These are phyloP conservation scores for Penicillium sp. DNA, from an alignment of 2,329 filamentous ascomycete species.

Conservation along the genomic window DNA sequence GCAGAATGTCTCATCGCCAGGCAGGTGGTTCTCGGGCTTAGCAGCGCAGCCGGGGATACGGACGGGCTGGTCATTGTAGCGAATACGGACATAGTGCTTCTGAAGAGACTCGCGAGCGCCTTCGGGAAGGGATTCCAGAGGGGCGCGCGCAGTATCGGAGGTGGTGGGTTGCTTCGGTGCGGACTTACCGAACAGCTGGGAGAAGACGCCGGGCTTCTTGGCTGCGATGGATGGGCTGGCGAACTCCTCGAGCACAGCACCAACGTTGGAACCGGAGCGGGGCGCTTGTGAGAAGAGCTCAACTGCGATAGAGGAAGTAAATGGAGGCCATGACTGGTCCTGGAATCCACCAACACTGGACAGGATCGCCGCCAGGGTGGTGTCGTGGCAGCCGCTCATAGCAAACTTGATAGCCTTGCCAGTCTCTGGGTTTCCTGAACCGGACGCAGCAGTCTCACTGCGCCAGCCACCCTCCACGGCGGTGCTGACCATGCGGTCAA, in stretches of 20 bases:
- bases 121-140: conserved; percentile 31
- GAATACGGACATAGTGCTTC: conserved; percentile 81
- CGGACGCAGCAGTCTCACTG: conserved; percentile 51
- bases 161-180: conserved; percentile 14
- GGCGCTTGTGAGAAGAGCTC: conserved; percentile 72
- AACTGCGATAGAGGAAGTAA: conserved; percentile 85
- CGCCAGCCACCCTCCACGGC: conserved; percentile 59
- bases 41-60: conserved; percentile 75
- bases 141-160: conserved; percentile 35
- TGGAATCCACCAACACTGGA: conserved; percentile 76
- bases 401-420: conserved; percentile 63
- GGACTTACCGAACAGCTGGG: conserved; percentile 28
- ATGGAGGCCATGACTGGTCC: conserved; percentile 77
- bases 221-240: conserved; percentile 23
- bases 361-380: conserved; percentile 78
- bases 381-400: conserved; percentile 87
- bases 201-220: conserved; percentile 32
- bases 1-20: conserved; percentile 85
- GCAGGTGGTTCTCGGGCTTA: conserved; percentile 72
- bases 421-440: conserved; percentile 41
- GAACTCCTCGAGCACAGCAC: conserved; percentile 26
- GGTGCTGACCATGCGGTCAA: conserved; percentile 67
- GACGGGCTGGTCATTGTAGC: conserved; percentile 86
- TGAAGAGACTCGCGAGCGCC: conserved; percentile 28
- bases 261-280: conserved; percentile 13